These are phyloP conservation scores for Agrocybe pediades DNA, from an alignment of 768 basidiomycete genomes.

Conservation along the genomic window DNA sequence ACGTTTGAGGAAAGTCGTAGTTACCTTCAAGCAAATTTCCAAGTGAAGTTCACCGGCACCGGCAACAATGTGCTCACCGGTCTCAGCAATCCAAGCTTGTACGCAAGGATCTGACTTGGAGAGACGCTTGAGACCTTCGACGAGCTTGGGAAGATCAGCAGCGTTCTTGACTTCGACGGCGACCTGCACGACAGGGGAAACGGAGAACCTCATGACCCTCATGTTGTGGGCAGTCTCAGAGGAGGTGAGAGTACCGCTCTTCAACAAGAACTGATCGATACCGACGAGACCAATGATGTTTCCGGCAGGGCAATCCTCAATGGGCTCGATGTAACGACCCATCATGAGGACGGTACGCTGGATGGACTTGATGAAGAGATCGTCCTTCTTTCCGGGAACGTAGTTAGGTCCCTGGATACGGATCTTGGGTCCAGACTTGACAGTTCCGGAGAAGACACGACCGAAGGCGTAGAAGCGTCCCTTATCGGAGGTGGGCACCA, in stretches of 20 bases:
- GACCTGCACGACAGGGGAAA: constrained; percentile 98
- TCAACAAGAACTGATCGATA: constrained; percentile 99
- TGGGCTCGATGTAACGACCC: constrained; percentile 98
- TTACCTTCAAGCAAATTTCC: constrained; percentile 98
- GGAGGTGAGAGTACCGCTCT: constrained; percentile 96
- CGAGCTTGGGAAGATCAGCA: constrained; percentile 97
- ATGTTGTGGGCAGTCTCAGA: constrained; percentile 99
- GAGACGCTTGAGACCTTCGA: constrained; percentile 99
- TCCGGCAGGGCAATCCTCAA: constrained; percentile 98
- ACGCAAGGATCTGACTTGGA: constrained; percentile 99
- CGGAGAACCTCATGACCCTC: constrained; percentile 99
- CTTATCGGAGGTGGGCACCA: constrained; percentile 99
- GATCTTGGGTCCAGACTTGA: constrained; percentile 95
- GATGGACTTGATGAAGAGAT: constrained; percentile 96
- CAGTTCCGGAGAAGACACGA: constrained; percentile 99
- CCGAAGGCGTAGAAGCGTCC: constrained; percentile 99
- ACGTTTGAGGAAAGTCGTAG: constrained; percentile 1
- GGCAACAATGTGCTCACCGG: constrained; percentile 98
- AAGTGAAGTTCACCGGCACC: constrained; percentile 99
- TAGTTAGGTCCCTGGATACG: constrained; percentile 99
- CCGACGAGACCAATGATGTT: constrained; percentile 99
- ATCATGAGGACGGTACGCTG: constrained; percentile 99
- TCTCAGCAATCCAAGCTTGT: constrained; percentile 89
- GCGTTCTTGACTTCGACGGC: constrained; percentile 99
- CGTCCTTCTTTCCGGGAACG: constrained; percentile 97